Evolutionary conservation across 257 asterid species (phyloP), one percentile per base, ranked within the genome.

Genomic region (Capsicum pubescens): DNA sequence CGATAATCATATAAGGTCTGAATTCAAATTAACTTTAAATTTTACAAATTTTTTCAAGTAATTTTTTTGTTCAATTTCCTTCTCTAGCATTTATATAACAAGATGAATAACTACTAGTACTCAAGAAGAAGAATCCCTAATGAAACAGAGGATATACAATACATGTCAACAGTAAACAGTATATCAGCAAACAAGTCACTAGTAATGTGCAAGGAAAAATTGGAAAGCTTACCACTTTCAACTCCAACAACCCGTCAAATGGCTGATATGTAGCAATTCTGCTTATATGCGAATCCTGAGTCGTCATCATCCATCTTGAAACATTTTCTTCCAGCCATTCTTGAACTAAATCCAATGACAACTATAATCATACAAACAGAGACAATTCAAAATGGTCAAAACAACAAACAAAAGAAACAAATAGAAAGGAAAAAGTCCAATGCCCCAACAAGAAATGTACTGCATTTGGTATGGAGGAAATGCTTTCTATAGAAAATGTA

Each of bases 171-270:
- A 26, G 32, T 26, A 26, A 12, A 48, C 60, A 48, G 16, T 12
- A 48, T 48, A 48, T 72, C 80, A 48, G 50, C 60, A 72, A 72
- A 72, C 59, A 72, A 72, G 44, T 12, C 61, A 4, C 63, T 14
- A 4, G 57, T 68, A 81, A 57, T 59, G 83, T 76, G 67, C 82
- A 17, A 71, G 7, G 4, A 11, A 68, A 77, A 82, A 70, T 35
- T 46, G 42, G 64, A 68, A 58, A 26, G 58, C 84, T 80, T 84
- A 90, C 97, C 91, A 86, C 87, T 92, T 92, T 92, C 89, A 90
- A 84, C 80, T 88, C 97, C 90, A 66, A 82, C 83, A 89, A 83
- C 77, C 97, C 97, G 69, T 92, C 97, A 83, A 86, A 91, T 48
- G 93, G 92, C 87, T 89, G 92, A 87, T 91, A 92, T 4, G 91